These are phyloP conservation scores for Tolypocladium sp. DNA, from an alignment of 2,329 filamentous ascomycete species.

Conservation along the genomic window DNA sequence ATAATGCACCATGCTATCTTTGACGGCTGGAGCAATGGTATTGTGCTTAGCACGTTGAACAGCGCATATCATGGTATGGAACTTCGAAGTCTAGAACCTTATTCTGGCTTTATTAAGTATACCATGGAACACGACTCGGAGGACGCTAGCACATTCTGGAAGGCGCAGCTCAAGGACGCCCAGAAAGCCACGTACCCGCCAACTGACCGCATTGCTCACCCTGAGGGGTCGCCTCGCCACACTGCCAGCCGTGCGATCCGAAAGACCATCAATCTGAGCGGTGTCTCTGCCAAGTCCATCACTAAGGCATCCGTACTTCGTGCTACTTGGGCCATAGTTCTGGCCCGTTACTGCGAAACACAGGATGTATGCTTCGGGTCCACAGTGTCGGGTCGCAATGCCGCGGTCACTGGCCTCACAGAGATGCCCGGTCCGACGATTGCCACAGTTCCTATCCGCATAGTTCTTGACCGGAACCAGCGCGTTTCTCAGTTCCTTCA, in stretches of 20 bases:
- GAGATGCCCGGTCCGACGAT: conserved; percentile 11
- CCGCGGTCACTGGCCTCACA: conserved; percentile 10
- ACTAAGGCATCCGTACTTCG: background rate
- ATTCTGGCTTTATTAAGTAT: background rate
- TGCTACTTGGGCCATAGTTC: conserved; percentile 17
- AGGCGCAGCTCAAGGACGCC: background rate
- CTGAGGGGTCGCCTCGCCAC: too few species aligned
- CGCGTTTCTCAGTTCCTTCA: conserved; percentile 7
- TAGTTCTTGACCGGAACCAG: conserved; percentile 2
- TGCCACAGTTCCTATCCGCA: conserved; percentile 9
- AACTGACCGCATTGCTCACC: too few species aligned
- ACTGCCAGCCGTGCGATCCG: background rate
- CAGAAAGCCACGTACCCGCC: background rate
- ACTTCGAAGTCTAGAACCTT: background rate
- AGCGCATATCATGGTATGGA: conserved; percentile 1
- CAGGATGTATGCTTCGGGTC: conserved; percentile 15
- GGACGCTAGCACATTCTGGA: background rate
- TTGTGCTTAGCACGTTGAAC: conserved; percentile 2
- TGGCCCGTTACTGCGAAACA: conserved; percentile 7
- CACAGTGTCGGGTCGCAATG: conserved; percentile 13
- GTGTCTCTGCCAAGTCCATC: background rate
- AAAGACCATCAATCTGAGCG: background rate
- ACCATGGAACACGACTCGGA: background rate
- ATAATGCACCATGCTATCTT: conserved; percentile 16
- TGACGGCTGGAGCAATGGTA: conserved; percentile 14